Evolutionary conservation across 1,139 yeast genomes (phyloP).

Genomic region (Kazachstania sp.): DNA sequence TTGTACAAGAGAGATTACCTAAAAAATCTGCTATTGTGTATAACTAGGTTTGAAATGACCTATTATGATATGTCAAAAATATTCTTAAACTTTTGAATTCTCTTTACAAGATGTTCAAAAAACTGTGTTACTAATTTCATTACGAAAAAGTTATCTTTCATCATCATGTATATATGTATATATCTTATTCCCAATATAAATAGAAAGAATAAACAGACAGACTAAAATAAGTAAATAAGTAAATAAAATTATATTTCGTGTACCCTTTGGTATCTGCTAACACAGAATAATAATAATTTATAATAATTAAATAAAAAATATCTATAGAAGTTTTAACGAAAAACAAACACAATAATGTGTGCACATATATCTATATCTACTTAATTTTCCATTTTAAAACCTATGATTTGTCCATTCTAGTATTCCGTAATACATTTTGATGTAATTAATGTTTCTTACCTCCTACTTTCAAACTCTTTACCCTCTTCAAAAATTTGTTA

Average conservation of each 20-base stretch:
- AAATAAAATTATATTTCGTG: not conserved
- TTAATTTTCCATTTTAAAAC: too few species aligned
- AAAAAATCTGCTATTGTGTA: conserved; percentile 11
- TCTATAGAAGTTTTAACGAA: too few species aligned
- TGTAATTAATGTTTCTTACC: conserved; percentile 22
- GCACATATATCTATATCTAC: too few species aligned
- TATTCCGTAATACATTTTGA: too few species aligned
- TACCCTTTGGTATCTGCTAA: not conserved
- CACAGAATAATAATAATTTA: not conserved
- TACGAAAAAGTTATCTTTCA: too few species aligned
- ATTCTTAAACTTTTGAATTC: not conserved
- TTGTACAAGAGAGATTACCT: conserved; percentile 54
- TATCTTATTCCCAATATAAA: not conserved
- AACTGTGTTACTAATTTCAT: too few species aligned
- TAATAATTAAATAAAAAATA: too few species aligned
- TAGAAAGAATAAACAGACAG: not conserved
- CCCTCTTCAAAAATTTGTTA: conserved; percentile 64
- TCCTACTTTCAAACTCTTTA: conserved; percentile 77
- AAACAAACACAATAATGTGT: not conserved
- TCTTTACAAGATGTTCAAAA: not conserved
- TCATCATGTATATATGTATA: not conserved
- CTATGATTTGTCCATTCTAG: too few species aligned
- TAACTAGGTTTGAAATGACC: not conserved
- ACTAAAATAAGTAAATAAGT: not conserved
- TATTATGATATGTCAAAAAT: not conserved